A percentile compares a stretch with the other conserved stretches of the same genome.
phyloP scores from a whole-genome alignment of 129 eudicot genomes.

The Flaveria bidentis region DNA sequence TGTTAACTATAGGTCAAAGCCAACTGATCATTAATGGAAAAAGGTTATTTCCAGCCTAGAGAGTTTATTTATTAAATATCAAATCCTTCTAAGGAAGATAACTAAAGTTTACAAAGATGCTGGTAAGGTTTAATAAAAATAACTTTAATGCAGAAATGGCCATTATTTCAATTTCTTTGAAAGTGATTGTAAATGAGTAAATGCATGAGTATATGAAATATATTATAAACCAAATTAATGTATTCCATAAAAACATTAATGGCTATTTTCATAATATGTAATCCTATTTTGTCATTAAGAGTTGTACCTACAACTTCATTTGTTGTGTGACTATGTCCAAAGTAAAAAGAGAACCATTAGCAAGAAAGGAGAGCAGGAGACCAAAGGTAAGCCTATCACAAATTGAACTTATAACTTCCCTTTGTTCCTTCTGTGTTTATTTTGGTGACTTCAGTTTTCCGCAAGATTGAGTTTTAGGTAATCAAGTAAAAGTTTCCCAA shows the following conservation, averaged over 20 bases:
- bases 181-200: conserved; percentile 16
- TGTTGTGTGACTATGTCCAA: conserved; percentile 14
- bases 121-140: conserved; percentile 1
- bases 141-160: conserved; percentile 17
- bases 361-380: conserved; percentile 31
- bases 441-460: conserved; percentile 3
- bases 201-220: conserved; percentile 16
- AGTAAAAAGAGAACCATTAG: conserved; percentile 21
- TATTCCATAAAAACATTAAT: conserved; percentile 4
- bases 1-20: conserved; percentile 8
- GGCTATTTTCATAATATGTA: conserved; percentile 14
- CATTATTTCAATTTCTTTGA: conserved; percentile 18
- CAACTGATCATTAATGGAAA: conserved; percentile 24
- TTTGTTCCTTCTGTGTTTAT: conserved; percentile 1
- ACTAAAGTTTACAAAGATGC: conserved; percentile 23
- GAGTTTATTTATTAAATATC: conserved; percentile 3
- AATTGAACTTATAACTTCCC: not conserved
- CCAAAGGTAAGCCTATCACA: conserved; percentile 29
- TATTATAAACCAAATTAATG: conserved; percentile 1
- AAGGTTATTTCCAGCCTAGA: conserved; percentile 7
- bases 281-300: conserved; percentile 18
- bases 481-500: conserved; percentile 9
- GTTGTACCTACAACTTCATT: not conserved
- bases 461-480: conserved; percentile 1
- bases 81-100: conserved; percentile 20